A percentile compares a stretch with the other conserved stretches of the same genome.
phyloP scores from a whole-genome alignment of 2,329 filamentous ascomycete genomes.

The Aspergillus neotritici region DNA sequence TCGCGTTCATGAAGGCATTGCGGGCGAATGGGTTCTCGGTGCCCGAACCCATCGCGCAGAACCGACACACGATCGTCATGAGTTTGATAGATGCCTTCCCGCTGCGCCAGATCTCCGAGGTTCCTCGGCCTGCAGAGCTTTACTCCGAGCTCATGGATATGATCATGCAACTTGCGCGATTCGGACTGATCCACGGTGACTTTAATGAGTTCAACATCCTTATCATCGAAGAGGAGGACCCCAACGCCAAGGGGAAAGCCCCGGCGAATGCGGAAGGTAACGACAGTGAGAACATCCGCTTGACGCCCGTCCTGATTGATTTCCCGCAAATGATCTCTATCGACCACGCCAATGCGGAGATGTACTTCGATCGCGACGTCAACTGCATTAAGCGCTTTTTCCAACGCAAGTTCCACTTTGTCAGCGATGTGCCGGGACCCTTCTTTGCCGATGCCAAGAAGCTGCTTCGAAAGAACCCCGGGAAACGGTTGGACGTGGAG shows the following conservation, averaged over 20 bases:
- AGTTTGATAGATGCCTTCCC: conserved; percentile 87
- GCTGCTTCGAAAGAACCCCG: conserved; percentile 56
- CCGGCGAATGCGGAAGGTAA: conserved; percentile 19
- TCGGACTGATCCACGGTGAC: conserved; percentile 92
- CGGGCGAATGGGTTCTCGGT: conserved; percentile 81
- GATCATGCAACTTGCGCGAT: conserved; percentile 74
- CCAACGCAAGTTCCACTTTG: conserved; percentile 79
- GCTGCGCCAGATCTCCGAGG: conserved; percentile 75
- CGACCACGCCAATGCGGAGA: conserved; percentile 86
- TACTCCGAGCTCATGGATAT: conserved; percentile 88
- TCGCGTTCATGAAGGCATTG: conserved; percentile 85
- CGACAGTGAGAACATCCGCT: conserved; percentile 41
- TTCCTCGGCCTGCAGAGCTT: conserved; percentile 76
- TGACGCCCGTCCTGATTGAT: conserved; percentile 85
- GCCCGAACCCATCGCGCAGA: conserved; percentile 80
- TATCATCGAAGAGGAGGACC: conserved; percentile 64
- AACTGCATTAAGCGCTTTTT: conserved; percentile 95
- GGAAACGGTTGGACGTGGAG: conserved; percentile 71
- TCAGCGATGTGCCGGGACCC: conserved; percentile 72
- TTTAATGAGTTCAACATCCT: conserved; percentile 99
- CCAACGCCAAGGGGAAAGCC: conserved; percentile 34
- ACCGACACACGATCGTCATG: conserved; percentile 95
- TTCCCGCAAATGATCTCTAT: conserved; percentile 98
- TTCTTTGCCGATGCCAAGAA: conserved; percentile 81
- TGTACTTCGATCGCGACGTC: conserved; percentile 96